Evolutionary conservation across 495 filamentous ascomycete genomes (phyloP).

Genomic region (Xylaria curta): DNA sequence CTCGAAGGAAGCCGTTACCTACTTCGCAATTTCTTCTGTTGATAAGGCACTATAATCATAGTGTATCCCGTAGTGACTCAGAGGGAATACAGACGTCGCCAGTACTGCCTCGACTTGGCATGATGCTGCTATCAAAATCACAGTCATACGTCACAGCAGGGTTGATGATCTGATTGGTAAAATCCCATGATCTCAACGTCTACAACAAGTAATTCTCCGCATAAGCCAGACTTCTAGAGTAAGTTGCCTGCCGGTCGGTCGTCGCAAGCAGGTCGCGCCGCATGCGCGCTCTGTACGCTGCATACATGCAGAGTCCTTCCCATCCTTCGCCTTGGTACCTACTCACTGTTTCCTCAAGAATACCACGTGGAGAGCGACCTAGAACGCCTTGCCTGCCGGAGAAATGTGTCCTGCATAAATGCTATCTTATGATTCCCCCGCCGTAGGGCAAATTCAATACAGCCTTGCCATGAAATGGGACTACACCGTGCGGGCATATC

Average conservation of each 20-base stretch:
- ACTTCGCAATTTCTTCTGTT: neutral
- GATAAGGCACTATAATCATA: too few relatives aligned
- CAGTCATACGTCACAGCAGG: neutral
- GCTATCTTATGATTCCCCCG: neutral
- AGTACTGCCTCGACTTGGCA: neutral
- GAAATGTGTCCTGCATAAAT: neutral
- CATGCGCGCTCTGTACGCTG: neutral
- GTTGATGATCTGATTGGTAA: neutral
- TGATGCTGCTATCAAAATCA: neutral
- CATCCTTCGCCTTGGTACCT: neutral
- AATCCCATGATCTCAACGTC: neutral
- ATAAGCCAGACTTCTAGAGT: neutral
- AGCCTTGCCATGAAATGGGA: neutral
- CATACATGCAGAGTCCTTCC: neutral
- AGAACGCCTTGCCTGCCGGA: neutral
- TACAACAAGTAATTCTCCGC: neutral
- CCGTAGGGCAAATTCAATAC: neutral
- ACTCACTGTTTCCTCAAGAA: neutral
- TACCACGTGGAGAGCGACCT: constrained; percentile 11
- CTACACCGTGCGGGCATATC: neutral
- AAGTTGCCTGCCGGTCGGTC: neutral
- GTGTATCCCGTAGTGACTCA: neutral
- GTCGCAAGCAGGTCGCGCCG: neutral
- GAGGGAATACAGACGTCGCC: neutral
- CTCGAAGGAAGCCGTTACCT: neutral